These are phyloP conservation scores for Phytophthora tubulina DNA, from an alignment of 352 stramenopile species.

Conservation along the genomic window DNA sequence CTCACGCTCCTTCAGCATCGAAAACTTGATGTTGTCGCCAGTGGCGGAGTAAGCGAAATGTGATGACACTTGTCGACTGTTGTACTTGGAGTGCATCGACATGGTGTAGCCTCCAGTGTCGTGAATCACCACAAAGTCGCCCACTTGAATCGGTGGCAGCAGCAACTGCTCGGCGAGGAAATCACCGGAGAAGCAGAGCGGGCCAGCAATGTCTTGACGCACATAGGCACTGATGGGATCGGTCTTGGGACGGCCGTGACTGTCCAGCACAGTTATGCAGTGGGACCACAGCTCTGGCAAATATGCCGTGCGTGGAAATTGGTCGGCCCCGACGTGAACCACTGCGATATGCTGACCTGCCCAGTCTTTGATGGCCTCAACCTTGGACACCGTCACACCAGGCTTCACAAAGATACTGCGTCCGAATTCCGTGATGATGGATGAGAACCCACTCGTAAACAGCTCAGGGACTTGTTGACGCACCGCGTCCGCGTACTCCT, in stretches of 20 bases:
- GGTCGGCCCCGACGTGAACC: slow-evolving; percentile 91
- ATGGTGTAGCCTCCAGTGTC: slow-evolving; percentile 91
- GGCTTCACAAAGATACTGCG: slow-evolving; percentile 89
- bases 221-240: slow-evolving; percentile 47
- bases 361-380: slow-evolving; percentile 92
- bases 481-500: slow-evolving; percentile 81
- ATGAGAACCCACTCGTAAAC: slow-evolving; percentile 79
- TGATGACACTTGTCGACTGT: slow-evolving; percentile 78
- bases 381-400: slow-evolving; percentile 85
- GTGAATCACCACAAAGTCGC: slow-evolving; percentile 86
- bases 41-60: slow-evolving; percentile 68
- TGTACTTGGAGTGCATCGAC: slow-evolving; percentile 92
- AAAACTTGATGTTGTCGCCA: slow-evolving; percentile 51
- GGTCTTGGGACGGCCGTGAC: slow-evolving; percentile 59
- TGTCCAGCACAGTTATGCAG: slow-evolving; percentile 76
- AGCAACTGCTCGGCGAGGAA: slow-evolving; percentile 85
- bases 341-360: slow-evolving; percentile 80
- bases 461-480: slow-evolving; percentile 79
- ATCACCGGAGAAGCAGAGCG: slow-evolving; percentile 94
- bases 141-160: slow-evolving; percentile 75
- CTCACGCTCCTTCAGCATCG: slow-evolving; percentile 73
- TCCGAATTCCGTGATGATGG: slow-evolving; percentile 95
- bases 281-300: slow-evolving; percentile 87
- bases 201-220: slow-evolving; percentile 89
- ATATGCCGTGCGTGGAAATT: slow-evolving; percentile 92